Evolutionary conservation across 768 basidiomycete species (phyloP).

Genomic region (Rhizopogon vulgaris): DNA sequence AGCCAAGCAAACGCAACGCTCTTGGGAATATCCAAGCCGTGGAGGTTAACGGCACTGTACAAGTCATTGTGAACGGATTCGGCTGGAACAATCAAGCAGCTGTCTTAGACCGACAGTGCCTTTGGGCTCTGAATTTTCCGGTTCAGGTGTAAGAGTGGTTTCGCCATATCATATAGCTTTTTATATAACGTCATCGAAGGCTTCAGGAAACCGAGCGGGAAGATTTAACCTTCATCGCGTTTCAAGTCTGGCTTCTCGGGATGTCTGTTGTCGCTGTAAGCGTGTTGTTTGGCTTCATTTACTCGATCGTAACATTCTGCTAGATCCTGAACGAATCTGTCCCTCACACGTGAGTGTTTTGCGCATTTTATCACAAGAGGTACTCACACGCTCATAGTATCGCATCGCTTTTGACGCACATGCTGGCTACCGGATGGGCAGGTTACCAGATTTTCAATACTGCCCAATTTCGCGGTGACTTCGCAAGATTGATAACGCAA

Average conservation of each 20-base stretch:
- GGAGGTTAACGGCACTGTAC: slow-evolving; percentile 13
- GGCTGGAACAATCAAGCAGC: slow-evolving; percentile 28
- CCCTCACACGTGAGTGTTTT: slow-evolving; percentile 49
- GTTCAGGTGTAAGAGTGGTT: slow-evolving; percentile 48
- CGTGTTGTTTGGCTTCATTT: slow-evolving; percentile 1
- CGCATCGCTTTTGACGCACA: slow-evolving; percentile 67
- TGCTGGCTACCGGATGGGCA: slow-evolving; percentile 70
- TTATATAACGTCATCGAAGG: slow-evolving; percentile 27
- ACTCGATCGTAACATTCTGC: neutral
- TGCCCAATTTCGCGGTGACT: slow-evolving; percentile 47
- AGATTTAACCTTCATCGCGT: slow-evolving; percentile 70
- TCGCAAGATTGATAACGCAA: slow-evolving; percentile 49
- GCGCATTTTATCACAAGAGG: neutral
- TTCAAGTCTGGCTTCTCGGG: slow-evolving; percentile 76
- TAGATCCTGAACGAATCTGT: slow-evolving; percentile 66
- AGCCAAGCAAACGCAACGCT: slow-evolving; percentile 6
- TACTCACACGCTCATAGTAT: slow-evolving; percentile 27
- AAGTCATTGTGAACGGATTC: slow-evolving; percentile 29
- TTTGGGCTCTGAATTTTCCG: slow-evolving; percentile 65
- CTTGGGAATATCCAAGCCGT: slow-evolving; percentile 21
- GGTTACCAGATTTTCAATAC: slow-evolving; percentile 62
- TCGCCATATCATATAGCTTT: neutral
- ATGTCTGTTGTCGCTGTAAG: slow-evolving; percentile 63
- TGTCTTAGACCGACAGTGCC: slow-evolving; percentile 41
- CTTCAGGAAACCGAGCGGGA: slow-evolving; percentile 70